phyloP scores from a whole-genome alignment of 345 rosid species.

The Fremontodendron californicum region DNA sequence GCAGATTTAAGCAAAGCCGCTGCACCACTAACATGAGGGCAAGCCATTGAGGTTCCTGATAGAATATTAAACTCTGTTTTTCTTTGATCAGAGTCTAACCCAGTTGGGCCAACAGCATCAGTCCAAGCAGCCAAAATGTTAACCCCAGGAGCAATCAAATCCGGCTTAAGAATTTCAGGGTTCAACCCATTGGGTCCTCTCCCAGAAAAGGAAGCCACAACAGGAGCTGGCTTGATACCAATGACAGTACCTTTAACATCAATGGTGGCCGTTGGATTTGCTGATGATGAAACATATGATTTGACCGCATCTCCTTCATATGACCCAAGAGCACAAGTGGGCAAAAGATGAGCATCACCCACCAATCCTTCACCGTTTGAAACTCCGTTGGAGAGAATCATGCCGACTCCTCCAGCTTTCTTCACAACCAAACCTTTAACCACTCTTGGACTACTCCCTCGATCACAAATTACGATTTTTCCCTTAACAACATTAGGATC shows the following conservation, averaged over 20 bases:
- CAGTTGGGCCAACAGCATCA: slow-evolving; percentile 69
- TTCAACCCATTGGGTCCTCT: slow-evolving; percentile 72
- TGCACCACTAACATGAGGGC: slow-evolving; percentile 83
- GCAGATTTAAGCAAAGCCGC: slow-evolving; percentile 89
- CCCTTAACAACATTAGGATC: slow-evolving; percentile 57
- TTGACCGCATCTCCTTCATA: slow-evolving; percentile 63
- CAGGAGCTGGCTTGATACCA: slow-evolving; percentile 79
- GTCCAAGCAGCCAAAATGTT: slow-evolving; percentile 91
- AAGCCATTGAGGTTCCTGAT: slow-evolving; percentile 94
- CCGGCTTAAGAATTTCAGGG: slow-evolving; percentile 76
- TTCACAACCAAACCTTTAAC: slow-evolving; percentile 81
- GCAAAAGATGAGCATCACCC: slow-evolving; percentile 80
- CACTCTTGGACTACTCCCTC: slow-evolving; percentile 76
- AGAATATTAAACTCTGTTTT: slow-evolving; percentile 75
- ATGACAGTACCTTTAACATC: slow-evolving; percentile 64
- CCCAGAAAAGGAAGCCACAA: slow-evolving; percentile 79
- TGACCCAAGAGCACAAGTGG: slow-evolving; percentile 76
- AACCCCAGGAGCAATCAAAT: slow-evolving; percentile 77
- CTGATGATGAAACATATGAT: slow-evolving; percentile 39
- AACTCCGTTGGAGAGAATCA: slow-evolving; percentile 73
- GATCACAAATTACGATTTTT: slow-evolving; percentile 75
- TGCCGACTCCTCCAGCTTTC: slow-evolving; percentile 85
- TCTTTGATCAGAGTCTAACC: slow-evolving; percentile 58
- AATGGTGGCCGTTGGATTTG: slow-evolving; percentile 54
- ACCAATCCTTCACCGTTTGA: slow-evolving; percentile 84